phyloP scores from a whole-genome alignment of 768 basidiomycete genomes.

The Lentinula lateritia region DNA sequence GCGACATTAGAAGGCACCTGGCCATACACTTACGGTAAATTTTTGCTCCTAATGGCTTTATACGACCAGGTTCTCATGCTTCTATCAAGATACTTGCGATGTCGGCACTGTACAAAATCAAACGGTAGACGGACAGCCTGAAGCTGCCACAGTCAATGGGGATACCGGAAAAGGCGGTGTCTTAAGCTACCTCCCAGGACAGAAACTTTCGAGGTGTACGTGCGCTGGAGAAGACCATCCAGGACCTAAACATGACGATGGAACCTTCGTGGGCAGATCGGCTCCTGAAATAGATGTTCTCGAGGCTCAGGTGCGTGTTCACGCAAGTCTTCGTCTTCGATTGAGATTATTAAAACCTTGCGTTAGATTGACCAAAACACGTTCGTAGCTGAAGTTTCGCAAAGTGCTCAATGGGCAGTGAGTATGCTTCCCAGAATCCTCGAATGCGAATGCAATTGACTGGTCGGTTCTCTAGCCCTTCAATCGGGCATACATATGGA shows the following conservation, averaged over 20 bases:
- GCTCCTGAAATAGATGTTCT: conserved; percentile 61
- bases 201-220: conserved; percentile 53
- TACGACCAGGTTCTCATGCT: not conserved
- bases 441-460: not conserved
- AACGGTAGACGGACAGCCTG: conserved; percentile 37
- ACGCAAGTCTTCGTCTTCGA: conserved; percentile 2
- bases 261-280: conserved; percentile 43
- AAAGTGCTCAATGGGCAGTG: conserved; percentile 46
- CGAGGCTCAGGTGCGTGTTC: conserved; percentile 40
- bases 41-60: not conserved
- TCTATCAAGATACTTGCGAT: conserved; percentile 36
- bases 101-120: conserved; percentile 57
- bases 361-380: conserved; percentile 3
- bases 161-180: conserved; percentile 22
- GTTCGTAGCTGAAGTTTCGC: conserved; percentile 32
- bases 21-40: conserved; percentile 33
- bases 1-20: conserved; percentile 48
- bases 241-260: conserved; percentile 41
- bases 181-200: conserved; percentile 48
- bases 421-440: conserved; percentile 3
- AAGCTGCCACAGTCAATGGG: conserved; percentile 28
- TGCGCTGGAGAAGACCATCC: conserved; percentile 54
- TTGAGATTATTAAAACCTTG: not conserved
- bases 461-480: conserved; percentile 30
- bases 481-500: conserved; percentile 36